Evolutionary conservation across 2,329 filamentous ascomycete species (phyloP).

Genomic region (Ascocoryne sarcoides): DNA sequence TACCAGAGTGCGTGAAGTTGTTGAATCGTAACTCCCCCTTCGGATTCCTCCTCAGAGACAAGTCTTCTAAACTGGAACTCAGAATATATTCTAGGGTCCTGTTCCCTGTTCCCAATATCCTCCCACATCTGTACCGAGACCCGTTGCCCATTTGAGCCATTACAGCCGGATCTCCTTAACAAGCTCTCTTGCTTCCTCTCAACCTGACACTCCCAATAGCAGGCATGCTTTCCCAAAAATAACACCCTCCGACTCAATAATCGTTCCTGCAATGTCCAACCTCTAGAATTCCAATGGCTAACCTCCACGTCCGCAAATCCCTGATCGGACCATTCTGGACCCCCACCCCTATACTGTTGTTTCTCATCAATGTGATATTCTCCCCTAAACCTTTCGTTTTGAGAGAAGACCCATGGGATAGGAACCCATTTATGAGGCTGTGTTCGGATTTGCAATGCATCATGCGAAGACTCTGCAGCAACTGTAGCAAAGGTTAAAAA

Average conservation of each 20-base stretch:
- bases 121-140: too few species aligned
- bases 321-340: not conserved
- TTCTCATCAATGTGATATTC: not conserved
- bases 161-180: too few species aligned
- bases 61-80: too few species aligned
- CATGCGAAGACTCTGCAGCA: not conserved
- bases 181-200: too few species aligned
- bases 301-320: not conserved
- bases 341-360: not conserved
- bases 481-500: conserved; percentile 3
- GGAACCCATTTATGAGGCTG: not conserved
- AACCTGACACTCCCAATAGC: not conserved
- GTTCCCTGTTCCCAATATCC: too few species aligned
- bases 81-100: too few species aligned
- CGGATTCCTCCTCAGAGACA: too few species aligned
- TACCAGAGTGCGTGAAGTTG: too few species aligned
- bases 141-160: too few species aligned
- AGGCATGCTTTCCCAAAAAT: not conserved
- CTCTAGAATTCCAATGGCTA: not conserved
- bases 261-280: not conserved
- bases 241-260: not conserved
- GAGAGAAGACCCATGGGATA: not conserved
- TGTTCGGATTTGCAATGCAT: not conserved
- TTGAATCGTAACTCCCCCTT: too few species aligned
- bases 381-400: not conserved